Conservation (phyloP, 1,139 yeast species). For the Groenewaldozyma auringiensis region DNA sequence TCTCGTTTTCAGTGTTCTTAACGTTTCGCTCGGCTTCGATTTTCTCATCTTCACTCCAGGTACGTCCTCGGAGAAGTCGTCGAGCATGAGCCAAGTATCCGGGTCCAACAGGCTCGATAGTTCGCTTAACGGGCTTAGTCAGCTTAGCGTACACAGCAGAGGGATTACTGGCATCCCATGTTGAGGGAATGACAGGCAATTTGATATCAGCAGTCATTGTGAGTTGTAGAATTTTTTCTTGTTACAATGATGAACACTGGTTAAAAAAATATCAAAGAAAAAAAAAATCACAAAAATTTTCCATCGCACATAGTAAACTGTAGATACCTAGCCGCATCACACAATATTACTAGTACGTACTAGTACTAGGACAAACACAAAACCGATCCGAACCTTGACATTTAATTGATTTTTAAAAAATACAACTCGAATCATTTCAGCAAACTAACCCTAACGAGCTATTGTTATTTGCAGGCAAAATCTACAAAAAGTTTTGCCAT, state of each 20-base stretch:
- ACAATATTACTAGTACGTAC: no score
- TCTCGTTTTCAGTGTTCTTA: conserved; percentile 57
- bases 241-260: no score
- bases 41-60: conserved; percentile 96
- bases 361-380: no score
- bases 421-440: no score
- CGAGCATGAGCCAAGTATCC: conserved; percentile 94
- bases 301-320: no score
- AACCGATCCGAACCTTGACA: no score
- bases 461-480: no score
- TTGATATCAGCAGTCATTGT: conserved; percentile 14
- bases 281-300: not conserved
- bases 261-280: conserved; percentile 2
- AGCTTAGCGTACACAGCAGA: conserved; percentile 32
- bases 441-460: no score
- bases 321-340: no score
- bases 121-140: conserved; percentile 69
- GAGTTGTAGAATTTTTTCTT: not conserved
- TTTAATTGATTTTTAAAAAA: no score
- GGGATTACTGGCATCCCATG: conserved; percentile 27
- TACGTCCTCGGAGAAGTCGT: conserved; percentile 91
- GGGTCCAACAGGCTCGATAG: conserved; percentile 95
- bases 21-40: conserved; percentile 90
- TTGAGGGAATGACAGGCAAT: conserved; percentile 24
- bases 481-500: no score